These are phyloP conservation scores for Nigrograna mackinnonii DNA, from an alignment of 2,329 filamentous ascomycete genomes.

Conservation along the genomic window DNA sequence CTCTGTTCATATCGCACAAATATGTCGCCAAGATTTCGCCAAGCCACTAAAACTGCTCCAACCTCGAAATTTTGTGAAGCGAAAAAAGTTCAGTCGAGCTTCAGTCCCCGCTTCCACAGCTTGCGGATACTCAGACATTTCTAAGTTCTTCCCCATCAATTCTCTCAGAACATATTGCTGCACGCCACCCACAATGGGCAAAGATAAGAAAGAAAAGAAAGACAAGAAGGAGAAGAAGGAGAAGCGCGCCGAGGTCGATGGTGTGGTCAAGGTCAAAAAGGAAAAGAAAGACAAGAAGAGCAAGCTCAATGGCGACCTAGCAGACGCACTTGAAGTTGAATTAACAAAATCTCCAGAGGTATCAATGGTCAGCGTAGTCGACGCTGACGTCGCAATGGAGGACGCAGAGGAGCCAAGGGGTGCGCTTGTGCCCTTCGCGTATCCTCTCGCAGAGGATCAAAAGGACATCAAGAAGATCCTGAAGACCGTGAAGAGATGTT, in stretches of 20 bases:
- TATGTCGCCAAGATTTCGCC: constrained; percentile 1
- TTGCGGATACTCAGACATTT: constrained; percentile 5
- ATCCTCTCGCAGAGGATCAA: constrained; percentile 73
- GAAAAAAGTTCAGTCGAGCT: constrained; percentile 19
- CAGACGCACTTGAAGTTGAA: constrained; percentile 55
- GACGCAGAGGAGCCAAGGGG: constrained; percentile 52
- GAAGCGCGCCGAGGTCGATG: constrained; percentile 56
- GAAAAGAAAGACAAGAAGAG: constrained; percentile 68
- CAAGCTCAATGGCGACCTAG: constrained; percentile 59
- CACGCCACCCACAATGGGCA: constrained; percentile 31
- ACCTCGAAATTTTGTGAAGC: constrained; percentile 15
- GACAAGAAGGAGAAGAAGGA: constrained; percentile 71
- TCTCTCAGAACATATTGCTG: constrained; percentile 7
- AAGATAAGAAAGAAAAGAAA: constrained; percentile 45
- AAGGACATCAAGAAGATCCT: constrained; percentile 72
- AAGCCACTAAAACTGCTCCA: constrained; percentile 6
- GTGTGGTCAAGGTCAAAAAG: constrained; percentile 57
- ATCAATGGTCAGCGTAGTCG: constrained; percentile 48
- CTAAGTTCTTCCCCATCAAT: constrained; percentile 14
- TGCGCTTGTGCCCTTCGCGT: constrained; percentile 80
- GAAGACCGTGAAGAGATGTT: constrained; percentile 66
- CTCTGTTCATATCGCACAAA: not conserved
- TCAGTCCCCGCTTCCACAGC: too few species aligned
- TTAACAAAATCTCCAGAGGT: constrained; percentile 67
- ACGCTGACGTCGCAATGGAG: constrained; percentile 38